A percentile compares a stretch with the other conserved stretches of the same genome.
Conservation (phyloP, 2,329 filamentous ascomycete species). For the Sporothrix curviconia region DNA sequence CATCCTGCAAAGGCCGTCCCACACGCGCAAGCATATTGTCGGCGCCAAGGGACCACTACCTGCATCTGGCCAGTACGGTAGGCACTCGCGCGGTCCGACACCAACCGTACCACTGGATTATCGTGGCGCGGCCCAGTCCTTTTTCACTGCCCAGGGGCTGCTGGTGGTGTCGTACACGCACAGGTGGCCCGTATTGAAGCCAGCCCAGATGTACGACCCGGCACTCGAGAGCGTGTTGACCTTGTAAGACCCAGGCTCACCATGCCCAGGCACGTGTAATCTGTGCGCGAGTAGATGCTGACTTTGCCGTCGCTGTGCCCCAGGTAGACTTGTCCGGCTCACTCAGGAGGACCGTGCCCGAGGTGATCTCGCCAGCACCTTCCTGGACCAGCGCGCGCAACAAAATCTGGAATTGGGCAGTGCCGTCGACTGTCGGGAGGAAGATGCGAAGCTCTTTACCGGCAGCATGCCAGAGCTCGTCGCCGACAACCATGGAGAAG, state of each 20-base stretch:
- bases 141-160: constrained; percentile 82
- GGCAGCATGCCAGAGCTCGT: constrained; percentile 78
- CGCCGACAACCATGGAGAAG: constrained; percentile 80
- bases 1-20: constrained; percentile 93
- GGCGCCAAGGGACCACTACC: constrained; percentile 76
- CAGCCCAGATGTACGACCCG: constrained; percentile 81
- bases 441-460: constrained; percentile 86
- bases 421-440: constrained; percentile 61
- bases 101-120: constrained; percentile 69
- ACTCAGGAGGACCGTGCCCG: constrained; percentile 67
- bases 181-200: constrained; percentile 88
- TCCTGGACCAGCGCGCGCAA: constrained; percentile 63
- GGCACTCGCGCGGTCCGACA: constrained; percentile 72
- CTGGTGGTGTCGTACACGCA: constrained; percentile 82
- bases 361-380: constrained; percentile 78
- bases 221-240: constrained; percentile 81
- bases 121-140: constrained; percentile 94
- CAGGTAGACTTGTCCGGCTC: constrained; percentile 78
- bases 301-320: constrained; percentile 92
- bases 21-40: constrained; percentile 78
- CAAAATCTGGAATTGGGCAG: constrained; percentile 67
- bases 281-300: constrained; percentile 76
- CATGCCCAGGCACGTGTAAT: constrained; percentile 71
- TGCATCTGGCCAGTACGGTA: constrained; percentile 81
- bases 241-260: constrained; percentile 85